These are phyloP conservation scores for Starmera caribaea DNA, from an alignment of 805 yeast species.

Conservation along the genomic window DNA sequence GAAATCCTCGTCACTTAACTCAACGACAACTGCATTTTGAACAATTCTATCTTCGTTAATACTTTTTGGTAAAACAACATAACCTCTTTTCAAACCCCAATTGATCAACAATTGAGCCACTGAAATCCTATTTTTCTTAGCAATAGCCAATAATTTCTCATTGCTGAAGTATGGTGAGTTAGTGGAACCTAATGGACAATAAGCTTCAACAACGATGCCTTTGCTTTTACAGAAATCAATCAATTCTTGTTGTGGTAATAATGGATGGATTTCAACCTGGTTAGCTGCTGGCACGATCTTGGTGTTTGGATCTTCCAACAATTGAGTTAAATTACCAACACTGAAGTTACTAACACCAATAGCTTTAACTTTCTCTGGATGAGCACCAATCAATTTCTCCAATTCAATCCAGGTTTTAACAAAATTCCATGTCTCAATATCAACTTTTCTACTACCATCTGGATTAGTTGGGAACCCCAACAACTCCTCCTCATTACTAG, in stretches of 20 bases:
- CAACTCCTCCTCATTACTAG: constrained; percentile 24
- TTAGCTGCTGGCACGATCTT: constrained; percentile 55
- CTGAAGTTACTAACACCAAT: constrained; percentile 76
- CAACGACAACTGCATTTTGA: constrained; percentile 20
- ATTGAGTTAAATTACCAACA: constrained; percentile 36
- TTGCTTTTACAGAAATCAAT: constrained; percentile 39
- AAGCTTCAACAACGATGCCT: constrained; percentile 55
- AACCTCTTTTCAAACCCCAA: constrained; percentile 48
- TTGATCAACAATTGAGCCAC: constrained; percentile 44
- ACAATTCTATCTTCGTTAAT: constrained; percentile 31
- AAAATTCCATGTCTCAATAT: constrained; percentile 28
- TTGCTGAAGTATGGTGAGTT: constrained; percentile 42
- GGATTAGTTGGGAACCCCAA: constrained; percentile 23
- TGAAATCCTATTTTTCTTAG: constrained; percentile 27
- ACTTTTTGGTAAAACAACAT: constrained; percentile 42
- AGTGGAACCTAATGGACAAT: constrained; percentile 62
- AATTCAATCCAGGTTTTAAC: constrained; percentile 53
- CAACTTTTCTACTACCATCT: constrained; percentile 29
- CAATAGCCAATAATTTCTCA: constrained; percentile 30
- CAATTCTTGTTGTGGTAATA: constrained; percentile 54
- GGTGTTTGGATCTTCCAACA: constrained; percentile 39
- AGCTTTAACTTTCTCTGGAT: constrained; percentile 41
- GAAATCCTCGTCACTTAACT: constrained; percentile 25
- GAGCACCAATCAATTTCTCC: constrained; percentile 44
- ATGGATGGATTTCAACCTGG: constrained; percentile 74